A percentile compares a stretch with the other conserved stretches of the same genome.
Conservation (phyloP, 2,329 filamentous ascomycete genomes). For the Fusarium bulbicola region DNA sequence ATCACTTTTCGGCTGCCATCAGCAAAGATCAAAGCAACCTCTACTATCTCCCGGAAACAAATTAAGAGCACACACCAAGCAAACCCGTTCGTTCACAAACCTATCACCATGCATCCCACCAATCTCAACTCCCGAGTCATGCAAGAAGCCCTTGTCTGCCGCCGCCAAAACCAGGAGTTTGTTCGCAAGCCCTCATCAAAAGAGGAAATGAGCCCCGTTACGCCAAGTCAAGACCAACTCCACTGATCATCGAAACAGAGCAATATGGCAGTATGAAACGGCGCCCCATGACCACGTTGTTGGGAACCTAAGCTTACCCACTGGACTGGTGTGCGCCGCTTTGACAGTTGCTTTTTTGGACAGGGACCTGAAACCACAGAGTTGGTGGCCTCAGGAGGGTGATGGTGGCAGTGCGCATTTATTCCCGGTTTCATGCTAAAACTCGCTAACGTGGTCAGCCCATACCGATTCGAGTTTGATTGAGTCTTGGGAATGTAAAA, state of each 20-base stretch:
- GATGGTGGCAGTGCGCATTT: conserved; percentile 1
- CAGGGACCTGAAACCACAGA: conserved; percentile 15
- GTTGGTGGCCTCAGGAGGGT: neutral
- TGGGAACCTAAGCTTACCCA: neutral
- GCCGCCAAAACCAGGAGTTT: neutral
- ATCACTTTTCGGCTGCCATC: neutral
- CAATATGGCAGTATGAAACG: conserved; percentile 6
- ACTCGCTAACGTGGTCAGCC: neutral
- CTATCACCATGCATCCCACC: neutral
- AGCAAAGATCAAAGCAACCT: neutral
- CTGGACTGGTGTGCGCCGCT: neutral
- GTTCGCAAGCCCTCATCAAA: conserved; percentile 11
- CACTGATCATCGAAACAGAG: conserved; percentile 23
- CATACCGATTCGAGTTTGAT: neutral
- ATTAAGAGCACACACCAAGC: neutral
- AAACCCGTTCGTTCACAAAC: neutral
- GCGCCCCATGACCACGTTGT: conserved; percentile 1
- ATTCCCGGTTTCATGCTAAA: conserved; percentile 17
- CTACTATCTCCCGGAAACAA: neutral
- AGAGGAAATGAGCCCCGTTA: conserved; percentile 10
- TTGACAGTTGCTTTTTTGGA: conserved; percentile 7
- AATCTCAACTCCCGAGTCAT: neutral
- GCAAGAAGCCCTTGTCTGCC: neutral
- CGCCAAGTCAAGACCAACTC: neutral
- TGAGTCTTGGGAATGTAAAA: neutral